These are phyloP conservation scores for Osmanthus fragrans DNA, from an alignment of 257 asterid genomes.

Conservation along the genomic window DNA sequence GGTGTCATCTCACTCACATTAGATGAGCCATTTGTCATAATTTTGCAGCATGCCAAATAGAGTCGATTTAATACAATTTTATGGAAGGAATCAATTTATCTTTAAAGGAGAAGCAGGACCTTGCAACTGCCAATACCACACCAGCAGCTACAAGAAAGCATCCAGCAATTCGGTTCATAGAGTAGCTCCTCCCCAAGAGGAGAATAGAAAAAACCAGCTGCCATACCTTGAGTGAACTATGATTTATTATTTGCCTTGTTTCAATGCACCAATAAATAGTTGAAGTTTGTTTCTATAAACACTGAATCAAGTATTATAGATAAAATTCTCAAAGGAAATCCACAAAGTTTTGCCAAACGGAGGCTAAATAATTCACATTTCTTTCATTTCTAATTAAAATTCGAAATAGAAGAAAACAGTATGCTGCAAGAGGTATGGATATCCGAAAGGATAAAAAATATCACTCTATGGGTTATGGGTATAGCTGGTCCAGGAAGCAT, in stretches of 20 bases:
- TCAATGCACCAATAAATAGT: not conserved
- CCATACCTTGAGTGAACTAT: constrained; percentile 48
- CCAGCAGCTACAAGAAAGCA: constrained; percentile 90
- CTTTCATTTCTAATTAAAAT: not conserved
- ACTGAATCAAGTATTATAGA: not conserved
- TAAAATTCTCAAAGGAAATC: not conserved
- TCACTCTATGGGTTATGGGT: constrained; percentile 43
- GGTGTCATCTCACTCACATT: not conserved
- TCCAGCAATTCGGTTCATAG: constrained; percentile 62
- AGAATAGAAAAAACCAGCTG: constrained; percentile 70
- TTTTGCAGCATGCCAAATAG: constrained; percentile 4
- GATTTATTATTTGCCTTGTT: not conserved
- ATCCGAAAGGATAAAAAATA: not conserved
- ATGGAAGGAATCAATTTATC: constrained; percentile 1
- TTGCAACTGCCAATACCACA: constrained; percentile 69
- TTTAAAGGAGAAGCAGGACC: constrained; percentile 39
- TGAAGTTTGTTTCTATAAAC: not conserved
- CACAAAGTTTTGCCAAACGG: not conserved
- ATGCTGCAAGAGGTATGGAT: not conserved
- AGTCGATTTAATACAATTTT: not conserved
- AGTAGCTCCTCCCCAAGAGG: constrained; percentile 64
- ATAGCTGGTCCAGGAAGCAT: constrained; percentile 96
- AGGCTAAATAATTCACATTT: not conserved
- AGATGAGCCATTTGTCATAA: not conserved
- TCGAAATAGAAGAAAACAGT: not conserved